A percentile compares a stretch with the other conserved stretches of the same genome.
These are phyloP conservation scores for Boletus patriciae DNA, from an alignment of 768 basidiomycete species.

Conservation along the genomic window DNA sequence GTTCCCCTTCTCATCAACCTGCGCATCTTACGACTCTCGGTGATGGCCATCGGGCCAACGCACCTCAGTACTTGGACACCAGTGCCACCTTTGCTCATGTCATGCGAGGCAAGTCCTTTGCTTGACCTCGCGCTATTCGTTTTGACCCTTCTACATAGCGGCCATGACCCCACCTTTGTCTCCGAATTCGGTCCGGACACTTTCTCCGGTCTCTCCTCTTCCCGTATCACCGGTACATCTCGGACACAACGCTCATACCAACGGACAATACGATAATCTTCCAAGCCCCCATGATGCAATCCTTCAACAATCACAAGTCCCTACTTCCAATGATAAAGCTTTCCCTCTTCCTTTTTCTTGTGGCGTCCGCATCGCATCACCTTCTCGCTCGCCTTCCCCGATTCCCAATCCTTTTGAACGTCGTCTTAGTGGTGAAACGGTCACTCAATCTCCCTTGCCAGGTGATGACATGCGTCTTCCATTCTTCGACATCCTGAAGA, in stretches of 20 bases:
- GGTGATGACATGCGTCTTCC: conserved; percentile 41
- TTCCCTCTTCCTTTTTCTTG: conserved; percentile 21
- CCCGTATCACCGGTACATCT: conserved; percentile 26
- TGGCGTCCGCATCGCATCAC: conserved; percentile 28
- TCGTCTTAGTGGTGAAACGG: conserved; percentile 78
- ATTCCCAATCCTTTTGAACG: conserved; percentile 91
- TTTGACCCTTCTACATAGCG: conserved; percentile 22
- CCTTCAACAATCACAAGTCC: conserved; percentile 2
- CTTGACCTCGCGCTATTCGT: neutral
- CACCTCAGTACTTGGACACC: conserved; percentile 49
- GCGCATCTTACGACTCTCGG: neutral
- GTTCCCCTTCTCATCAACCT: conserved; percentile 13
- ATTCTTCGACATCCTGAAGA: conserved; percentile 57
- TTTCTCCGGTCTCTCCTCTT: conserved; percentile 37
- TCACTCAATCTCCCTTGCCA: conserved; percentile 23
- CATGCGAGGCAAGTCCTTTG: conserved; percentile 32
- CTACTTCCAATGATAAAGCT: conserved; percentile 18
- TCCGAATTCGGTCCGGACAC: conserved; percentile 33
- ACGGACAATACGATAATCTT: conserved; percentile 16
- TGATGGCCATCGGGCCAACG: conserved; percentile 33
- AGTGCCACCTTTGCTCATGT: conserved; percentile 33
- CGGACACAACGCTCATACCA: conserved; percentile 12
- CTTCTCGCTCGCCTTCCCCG: conserved; percentile 32
- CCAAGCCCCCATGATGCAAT: conserved; percentile 22
- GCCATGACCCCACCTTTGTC: conserved; percentile 36